phyloP scores from a whole-genome alignment of 345 rosid species.

The Excoecaria cochinchinensis region DNA sequence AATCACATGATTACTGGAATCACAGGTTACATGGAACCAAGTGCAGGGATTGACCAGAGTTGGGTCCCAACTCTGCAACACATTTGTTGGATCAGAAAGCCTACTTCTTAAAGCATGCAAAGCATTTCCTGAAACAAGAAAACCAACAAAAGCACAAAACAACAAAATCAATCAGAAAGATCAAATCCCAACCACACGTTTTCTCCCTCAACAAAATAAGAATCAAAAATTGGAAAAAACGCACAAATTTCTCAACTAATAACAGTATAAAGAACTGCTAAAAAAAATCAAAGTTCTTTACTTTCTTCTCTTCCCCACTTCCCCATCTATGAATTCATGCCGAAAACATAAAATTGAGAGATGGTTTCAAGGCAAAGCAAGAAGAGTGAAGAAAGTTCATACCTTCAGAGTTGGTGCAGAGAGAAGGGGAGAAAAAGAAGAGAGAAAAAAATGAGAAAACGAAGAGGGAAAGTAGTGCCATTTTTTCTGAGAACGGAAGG shows the following conservation, averaged over 20 bases:
- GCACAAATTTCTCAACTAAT: not conserved
- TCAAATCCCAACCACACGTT: constrained; percentile 5
- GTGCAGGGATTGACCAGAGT: constrained; percentile 89
- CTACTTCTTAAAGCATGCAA: constrained; percentile 60
- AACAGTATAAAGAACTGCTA: not conserved
- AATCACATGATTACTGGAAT: constrained; percentile 60
- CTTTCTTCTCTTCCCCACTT: not conserved
- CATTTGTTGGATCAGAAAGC: constrained; percentile 66
- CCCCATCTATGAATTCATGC: not conserved
- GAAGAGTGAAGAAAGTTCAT: not conserved
- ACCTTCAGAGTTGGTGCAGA: constrained; percentile 65
- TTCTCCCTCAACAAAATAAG: constrained; percentile 6
- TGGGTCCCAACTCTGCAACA: constrained; percentile 87
- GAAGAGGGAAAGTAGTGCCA: constrained; percentile 27
- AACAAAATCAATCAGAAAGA: not conserved
- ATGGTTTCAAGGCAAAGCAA: not conserved
- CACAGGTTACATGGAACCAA: constrained; percentile 83
- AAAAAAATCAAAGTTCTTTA: not conserved
- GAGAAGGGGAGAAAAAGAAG: constrained; percentile 35
- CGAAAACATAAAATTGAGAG: not conserved
- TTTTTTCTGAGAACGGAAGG: not conserved
- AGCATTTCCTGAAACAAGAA: constrained; percentile 55
- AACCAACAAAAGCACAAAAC: not conserved
- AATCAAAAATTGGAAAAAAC: not conserved
- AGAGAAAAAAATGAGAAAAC: constrained; percentile 20